phyloP scores from a whole-genome alignment of 805 yeast species.

The Yarrowia sp. region DNA sequence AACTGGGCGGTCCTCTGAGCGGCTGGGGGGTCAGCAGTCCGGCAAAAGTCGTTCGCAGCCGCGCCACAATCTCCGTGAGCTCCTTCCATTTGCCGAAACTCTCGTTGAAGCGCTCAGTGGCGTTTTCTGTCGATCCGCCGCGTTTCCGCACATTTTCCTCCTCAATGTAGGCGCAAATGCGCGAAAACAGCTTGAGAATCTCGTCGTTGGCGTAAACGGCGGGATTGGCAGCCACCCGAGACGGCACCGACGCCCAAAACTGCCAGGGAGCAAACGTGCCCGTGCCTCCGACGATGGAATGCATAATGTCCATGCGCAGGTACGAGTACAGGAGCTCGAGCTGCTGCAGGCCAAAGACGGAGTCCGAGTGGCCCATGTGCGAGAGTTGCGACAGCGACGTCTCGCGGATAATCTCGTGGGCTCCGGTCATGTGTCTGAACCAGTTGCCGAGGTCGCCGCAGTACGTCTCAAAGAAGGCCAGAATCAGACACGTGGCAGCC shows the following conservation, averaged over 20 bases:
- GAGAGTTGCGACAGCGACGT: background rate
- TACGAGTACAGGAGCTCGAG: slow-evolving; percentile 33
- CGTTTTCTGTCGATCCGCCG: background rate
- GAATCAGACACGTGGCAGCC: slow-evolving; percentile 33
- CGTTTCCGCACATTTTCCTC: slow-evolving; percentile 23
- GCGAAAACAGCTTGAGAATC: slow-evolving; percentile 17
- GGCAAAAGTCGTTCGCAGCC: background rate
- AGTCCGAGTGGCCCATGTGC: background rate
- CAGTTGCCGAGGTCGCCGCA: slow-evolving; percentile 39
- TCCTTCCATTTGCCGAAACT: background rate
- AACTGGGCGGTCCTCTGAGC: background rate
- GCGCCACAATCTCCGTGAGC: background rate
- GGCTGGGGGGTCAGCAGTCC: slow-evolving; percentile 3
- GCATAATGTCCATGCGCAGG: slow-evolving; percentile 39
- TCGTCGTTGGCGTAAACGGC: slow-evolving; percentile 34
- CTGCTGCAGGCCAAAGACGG: slow-evolving; percentile 10
- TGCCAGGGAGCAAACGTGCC: slow-evolving; percentile 36
- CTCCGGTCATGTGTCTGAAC: slow-evolving; percentile 39
- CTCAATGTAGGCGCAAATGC: slow-evolving; percentile 14
- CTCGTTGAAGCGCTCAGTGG: slow-evolving; percentile 1
- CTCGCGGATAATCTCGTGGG: slow-evolving; percentile 28
- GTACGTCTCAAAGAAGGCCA: slow-evolving; percentile 39
- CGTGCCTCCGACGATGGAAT: slow-evolving; percentile 29
- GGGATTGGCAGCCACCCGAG: slow-evolving; percentile 9
- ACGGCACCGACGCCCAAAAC: slow-evolving; percentile 26